These are phyloP conservation scores for Sarocladium kiliense DNA, from an alignment of 2,329 filamentous ascomycete genomes.

Conservation along the genomic window DNA sequence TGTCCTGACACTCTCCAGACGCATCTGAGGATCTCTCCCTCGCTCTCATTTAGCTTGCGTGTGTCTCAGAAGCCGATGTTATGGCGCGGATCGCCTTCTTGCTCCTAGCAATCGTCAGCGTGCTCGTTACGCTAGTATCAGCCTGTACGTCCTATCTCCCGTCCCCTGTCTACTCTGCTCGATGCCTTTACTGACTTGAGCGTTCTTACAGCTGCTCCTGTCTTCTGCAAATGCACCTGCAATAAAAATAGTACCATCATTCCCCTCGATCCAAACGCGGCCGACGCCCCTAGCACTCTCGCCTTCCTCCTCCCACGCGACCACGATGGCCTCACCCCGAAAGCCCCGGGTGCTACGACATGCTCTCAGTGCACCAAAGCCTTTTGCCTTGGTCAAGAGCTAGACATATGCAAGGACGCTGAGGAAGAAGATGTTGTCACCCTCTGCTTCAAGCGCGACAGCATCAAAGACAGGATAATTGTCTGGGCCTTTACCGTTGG, in stretches of 20 bases:
- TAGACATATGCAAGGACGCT: conserved; percentile 59
- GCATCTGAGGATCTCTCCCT: neutral
- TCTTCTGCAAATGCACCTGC: conserved; percentile 67
- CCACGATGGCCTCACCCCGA: conserved; percentile 18
- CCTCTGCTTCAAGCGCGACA: conserved; percentile 62
- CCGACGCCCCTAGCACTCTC: conserved; percentile 17
- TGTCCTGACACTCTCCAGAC: neutral
- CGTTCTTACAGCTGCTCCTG: conserved; percentile 45
- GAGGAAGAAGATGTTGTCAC: conserved; percentile 58
- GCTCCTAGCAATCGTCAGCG: conserved; percentile 26
- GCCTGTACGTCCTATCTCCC: conserved; percentile 29
- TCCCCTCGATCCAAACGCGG: conserved; percentile 43
- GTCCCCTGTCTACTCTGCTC: conserved; percentile 22
- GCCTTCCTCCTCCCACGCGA: conserved; percentile 15
- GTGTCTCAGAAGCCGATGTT: too few relatives aligned
- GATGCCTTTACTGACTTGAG: neutral
- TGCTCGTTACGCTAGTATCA: conserved; percentile 23
- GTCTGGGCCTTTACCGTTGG: conserved; percentile 60
- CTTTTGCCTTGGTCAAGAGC: conserved; percentile 55
- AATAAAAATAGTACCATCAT: conserved; percentile 67
- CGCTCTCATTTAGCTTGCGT: neutral
- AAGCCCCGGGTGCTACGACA: conserved; percentile 34
- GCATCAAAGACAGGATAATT: conserved; percentile 61
- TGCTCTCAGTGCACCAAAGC: conserved; percentile 61
- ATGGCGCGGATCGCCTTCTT: conserved; percentile 37